These are phyloP conservation scores for Nannochloropsis salina DNA, from an alignment of 108 stramenopile species.

Conservation along the genomic window DNA sequence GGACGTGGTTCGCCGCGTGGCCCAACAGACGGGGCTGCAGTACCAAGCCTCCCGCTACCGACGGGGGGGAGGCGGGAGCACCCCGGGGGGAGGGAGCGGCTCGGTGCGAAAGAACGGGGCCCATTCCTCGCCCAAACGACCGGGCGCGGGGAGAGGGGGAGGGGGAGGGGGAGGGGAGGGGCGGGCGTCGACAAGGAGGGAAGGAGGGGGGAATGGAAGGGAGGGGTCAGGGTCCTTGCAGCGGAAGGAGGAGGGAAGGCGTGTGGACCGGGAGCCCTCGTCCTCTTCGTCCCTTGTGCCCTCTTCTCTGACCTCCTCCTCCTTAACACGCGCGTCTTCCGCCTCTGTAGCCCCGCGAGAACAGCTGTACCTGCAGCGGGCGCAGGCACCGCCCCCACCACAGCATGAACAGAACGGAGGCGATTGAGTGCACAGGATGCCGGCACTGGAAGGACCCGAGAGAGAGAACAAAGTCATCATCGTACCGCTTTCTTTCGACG, in stretches of 20 bases:
- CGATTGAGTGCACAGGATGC: no score
- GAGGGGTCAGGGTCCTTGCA: no score
- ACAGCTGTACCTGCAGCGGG: neutral
- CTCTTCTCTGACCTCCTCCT: neutral
- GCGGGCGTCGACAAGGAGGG: neutral
- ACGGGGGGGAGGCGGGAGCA: neutral
- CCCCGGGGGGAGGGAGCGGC: neutral
- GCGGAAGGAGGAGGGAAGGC: neutral
- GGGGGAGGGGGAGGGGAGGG: neutral
- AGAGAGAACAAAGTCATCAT: no score
- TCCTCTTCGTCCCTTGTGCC: neutral
- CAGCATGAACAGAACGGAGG: no score
- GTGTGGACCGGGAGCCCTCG: neutral
- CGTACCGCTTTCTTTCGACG: no score
- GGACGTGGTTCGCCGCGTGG: neutral
- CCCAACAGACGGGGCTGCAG: neutral
- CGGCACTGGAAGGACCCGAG: no score
- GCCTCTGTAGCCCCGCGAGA: no score
- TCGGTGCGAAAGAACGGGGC: neutral
- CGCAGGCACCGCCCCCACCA: neutral
- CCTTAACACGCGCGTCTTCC: no score
- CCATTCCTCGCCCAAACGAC: neutral
- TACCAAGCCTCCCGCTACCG: neutral
- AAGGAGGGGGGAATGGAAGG: neutral
- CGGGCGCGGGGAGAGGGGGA: neutral